These are phyloP conservation scores for Chlorencoelia australis DNA, from an alignment of 2,329 filamentous ascomycete species.

Conservation along the genomic window DNA sequence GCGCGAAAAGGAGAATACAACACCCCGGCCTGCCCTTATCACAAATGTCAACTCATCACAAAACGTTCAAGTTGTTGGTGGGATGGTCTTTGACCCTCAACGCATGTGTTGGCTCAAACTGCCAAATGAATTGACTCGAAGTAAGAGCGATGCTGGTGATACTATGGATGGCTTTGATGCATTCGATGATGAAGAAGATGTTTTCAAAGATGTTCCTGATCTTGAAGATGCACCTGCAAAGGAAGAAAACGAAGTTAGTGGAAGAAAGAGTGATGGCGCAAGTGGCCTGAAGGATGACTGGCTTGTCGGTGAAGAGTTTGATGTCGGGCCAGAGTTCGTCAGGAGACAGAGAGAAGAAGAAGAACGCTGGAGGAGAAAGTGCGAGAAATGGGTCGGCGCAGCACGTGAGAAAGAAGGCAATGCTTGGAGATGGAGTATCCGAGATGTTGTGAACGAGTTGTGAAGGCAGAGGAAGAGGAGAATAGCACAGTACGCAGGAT, in stretches of 20 bases:
- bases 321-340: conserved; percentile 91
- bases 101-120: conserved; percentile 98
- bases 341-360: conserved; percentile 84
- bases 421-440: conserved; percentile 70
- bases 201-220: conserved; percentile 91
- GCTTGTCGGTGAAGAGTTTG: conserved; percentile 91
- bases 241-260: conserved; percentile 35
- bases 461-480: conserved; percentile 3
- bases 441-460: conserved; percentile 39
- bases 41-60: conserved; percentile 78
- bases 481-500: too few species aligned
- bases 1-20: conserved; percentile 47
- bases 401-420: conserved; percentile 40
- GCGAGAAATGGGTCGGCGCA: conserved; percentile 69
- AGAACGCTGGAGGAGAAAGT: conserved; percentile 79
- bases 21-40: conserved; percentile 69
- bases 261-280: conserved; percentile 42
- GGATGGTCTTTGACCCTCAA: conserved; percentile 95
- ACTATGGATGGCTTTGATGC: conserved; percentile 57
- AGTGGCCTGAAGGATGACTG: conserved; percentile 57
- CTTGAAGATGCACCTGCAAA: conserved; percentile 52
- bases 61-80: conserved; percentile 87
- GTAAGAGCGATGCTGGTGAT: conserved; percentile 41
- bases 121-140: conserved; percentile 32
- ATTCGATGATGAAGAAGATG: conserved; percentile 79